Conservation (phyloP, 148 eudicot genomes). For the Pharnaceum exiguum region DNA sequence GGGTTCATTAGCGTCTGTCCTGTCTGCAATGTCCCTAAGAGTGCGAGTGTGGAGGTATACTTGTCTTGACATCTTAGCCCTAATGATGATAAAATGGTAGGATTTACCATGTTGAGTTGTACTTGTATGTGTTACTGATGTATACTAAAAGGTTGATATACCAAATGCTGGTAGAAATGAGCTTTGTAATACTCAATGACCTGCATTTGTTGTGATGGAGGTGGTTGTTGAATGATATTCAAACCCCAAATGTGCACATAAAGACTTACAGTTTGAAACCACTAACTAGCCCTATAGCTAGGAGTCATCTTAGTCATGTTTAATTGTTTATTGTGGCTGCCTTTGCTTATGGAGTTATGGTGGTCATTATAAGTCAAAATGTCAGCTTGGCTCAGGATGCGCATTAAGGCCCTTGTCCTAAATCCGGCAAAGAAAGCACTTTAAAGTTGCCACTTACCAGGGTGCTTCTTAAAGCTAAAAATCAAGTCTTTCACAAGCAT, state of each 20-base stretch:
- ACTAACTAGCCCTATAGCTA: too few relatives aligned
- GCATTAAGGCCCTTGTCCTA: too few relatives aligned
- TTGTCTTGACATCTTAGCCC: conserved; percentile 45
- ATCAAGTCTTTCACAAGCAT: too few relatives aligned
- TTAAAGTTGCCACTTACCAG: too few relatives aligned
- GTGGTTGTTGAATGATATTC: conserved; percentile 23
- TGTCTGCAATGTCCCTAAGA: conserved; percentile 54
- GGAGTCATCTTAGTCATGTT: too few relatives aligned
- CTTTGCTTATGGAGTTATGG: too few relatives aligned
- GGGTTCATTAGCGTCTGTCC: conserved; percentile 49
- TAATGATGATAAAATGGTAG: not conserved
- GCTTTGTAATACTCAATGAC: conserved; percentile 23
- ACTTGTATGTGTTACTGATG: conserved; percentile 22
- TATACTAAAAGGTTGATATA: conserved; percentile 21
- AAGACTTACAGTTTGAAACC: not conserved
- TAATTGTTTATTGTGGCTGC: too few relatives aligned
- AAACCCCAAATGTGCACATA: conserved; percentile 18
- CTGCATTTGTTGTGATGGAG: conserved; percentile 24
- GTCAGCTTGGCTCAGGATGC: too few relatives aligned
- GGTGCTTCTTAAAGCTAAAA: too few relatives aligned
- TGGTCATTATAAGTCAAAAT: too few relatives aligned
- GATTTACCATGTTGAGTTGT: not conserved
- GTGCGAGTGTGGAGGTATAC: conserved; percentile 65
- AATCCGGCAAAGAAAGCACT: too few relatives aligned
- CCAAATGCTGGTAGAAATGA: conserved; percentile 27